These are phyloP conservation scores for Chlamydomonas asymmetrica DNA, from an alignment of 139 green algal genomes.

Conservation along the genomic window DNA sequence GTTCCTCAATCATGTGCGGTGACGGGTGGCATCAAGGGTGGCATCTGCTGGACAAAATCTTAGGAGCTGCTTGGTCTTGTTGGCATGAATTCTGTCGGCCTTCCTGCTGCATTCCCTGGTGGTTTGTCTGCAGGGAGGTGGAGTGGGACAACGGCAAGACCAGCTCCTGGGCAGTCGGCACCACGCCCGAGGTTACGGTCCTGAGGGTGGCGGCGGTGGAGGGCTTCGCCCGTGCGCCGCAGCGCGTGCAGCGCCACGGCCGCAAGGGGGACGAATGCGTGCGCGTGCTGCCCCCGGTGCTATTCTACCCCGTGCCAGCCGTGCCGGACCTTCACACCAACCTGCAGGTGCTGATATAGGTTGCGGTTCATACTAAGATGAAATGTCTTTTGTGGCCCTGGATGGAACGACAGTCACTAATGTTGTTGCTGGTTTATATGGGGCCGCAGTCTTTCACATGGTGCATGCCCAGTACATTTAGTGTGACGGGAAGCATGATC, in stretches of 20 bases:
- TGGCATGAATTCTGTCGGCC: not conserved
- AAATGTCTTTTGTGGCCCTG: too few species aligned
- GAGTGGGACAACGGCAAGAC: slow-evolving; percentile 11
- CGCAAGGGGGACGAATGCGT: not conserved
- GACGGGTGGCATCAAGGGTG: not conserved
- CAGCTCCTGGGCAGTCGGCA: not conserved
- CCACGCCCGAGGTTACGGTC: not conserved
- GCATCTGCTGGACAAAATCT: not conserved
- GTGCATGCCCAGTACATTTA: too few species aligned
- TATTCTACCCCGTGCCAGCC: not conserved
- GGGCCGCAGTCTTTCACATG: too few species aligned
- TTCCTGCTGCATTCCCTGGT: not conserved
- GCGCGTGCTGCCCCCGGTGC: slow-evolving; percentile 15
- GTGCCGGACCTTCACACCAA: too few species aligned
- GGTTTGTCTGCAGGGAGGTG: slow-evolving; percentile 16
- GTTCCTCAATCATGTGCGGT: not conserved
- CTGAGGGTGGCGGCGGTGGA: slow-evolving; percentile 2
- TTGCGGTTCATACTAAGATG: too few species aligned
- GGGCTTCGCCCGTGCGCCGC: slow-evolving; percentile 7
- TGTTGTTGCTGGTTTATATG: too few species aligned
- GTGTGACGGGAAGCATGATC: not conserved
- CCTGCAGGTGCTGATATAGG: too few species aligned
- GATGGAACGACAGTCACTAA: too few species aligned
- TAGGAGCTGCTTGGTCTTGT: not conserved
- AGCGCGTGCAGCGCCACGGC: not conserved